phyloP scores from a whole-genome alignment of 805 yeast genomes.

The Torulaspora franciscae region DNA sequence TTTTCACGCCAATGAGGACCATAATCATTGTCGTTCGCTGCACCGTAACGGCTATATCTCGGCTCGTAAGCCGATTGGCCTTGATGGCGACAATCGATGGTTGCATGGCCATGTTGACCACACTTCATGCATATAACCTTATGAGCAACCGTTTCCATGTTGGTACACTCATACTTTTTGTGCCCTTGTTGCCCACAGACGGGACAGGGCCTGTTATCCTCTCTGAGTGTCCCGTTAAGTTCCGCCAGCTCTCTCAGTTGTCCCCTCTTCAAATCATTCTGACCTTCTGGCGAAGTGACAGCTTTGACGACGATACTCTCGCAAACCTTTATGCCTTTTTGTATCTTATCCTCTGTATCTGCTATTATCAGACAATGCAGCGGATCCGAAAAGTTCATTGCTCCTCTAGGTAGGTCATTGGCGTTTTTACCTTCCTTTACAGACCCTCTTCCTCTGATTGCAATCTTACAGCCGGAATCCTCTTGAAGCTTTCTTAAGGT shows the following conservation, averaged over 20 bases:
- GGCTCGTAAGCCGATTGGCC: conserved; percentile 20
- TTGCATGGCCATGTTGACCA: conserved; percentile 80
- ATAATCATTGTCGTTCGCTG: conserved; percentile 1
- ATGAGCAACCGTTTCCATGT: conserved; percentile 45
- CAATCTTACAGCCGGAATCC: conserved; percentile 83
- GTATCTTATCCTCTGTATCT: conserved; percentile 71
- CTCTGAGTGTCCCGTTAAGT: conserved; percentile 89
- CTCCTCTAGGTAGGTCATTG: conserved; percentile 43
- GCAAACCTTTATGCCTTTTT: conserved; percentile 67
- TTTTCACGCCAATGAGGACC: conserved; percentile 7
- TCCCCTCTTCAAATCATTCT: conserved; percentile 82
- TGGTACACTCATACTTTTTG: conserved; percentile 60
- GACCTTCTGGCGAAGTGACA: conserved; percentile 85
- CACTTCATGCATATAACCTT: conserved; percentile 69
- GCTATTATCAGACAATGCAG: conserved; percentile 84
- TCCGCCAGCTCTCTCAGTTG: conserved; percentile 91
- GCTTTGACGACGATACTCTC: conserved; percentile 77
- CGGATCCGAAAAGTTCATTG: conserved; percentile 67
- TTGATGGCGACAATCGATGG: conserved; percentile 67
- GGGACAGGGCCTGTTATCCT: conserved; percentile 61
- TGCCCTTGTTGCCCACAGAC: conserved; percentile 67
- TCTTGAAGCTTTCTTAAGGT: conserved; percentile 76
- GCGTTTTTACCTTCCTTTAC: conserved; percentile 83
- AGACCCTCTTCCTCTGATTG: conserved; percentile 92
- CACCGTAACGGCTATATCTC: conserved; percentile 10